Evolutionary conservation across 805 yeast species (phyloP).

Genomic region (Sugiyamaella boreocaroliniensis): DNA sequence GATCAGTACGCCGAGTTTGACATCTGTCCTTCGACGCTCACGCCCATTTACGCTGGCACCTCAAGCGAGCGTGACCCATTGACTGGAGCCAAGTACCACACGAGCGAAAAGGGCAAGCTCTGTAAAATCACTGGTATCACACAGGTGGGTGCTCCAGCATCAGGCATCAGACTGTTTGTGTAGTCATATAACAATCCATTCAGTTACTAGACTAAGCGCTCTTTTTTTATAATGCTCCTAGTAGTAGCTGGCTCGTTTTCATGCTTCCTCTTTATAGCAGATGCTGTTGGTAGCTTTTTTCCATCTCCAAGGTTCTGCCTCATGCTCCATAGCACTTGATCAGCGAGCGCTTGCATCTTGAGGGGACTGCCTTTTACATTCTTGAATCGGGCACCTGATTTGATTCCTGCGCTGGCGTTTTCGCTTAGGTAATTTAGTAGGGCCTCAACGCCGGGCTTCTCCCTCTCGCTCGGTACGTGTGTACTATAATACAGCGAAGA

Average conservation of each 20-base stretch:
- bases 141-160: conserved; percentile 81
- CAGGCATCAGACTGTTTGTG: conserved; percentile 60
- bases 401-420: no score
- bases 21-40: conserved; percentile 76
- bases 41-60: conserved; percentile 81
- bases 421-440: conserved; percentile 7
- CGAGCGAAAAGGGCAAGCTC: conserved; percentile 67
- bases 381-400: no score
- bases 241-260: background rate
- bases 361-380: no score
- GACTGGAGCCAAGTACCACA: conserved; percentile 82
- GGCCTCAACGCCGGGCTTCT: background rate
- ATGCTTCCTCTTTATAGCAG: background rate
- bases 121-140: conserved; percentile 74
- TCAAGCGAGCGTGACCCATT: conserved; percentile 69
- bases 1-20: conserved; percentile 89
- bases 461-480: background rate
- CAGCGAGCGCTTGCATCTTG: no score
- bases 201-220: background rate
- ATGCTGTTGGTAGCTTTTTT: background rate
- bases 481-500: conserved; percentile 41
- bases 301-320: background rate
- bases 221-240: background rate
- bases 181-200: conserved; percentile 9
- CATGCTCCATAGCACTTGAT: background rate